Evolutionary conservation across 2,329 filamentous ascomycete species (phyloP).

Genomic region (Fusarium papillatum): DNA sequence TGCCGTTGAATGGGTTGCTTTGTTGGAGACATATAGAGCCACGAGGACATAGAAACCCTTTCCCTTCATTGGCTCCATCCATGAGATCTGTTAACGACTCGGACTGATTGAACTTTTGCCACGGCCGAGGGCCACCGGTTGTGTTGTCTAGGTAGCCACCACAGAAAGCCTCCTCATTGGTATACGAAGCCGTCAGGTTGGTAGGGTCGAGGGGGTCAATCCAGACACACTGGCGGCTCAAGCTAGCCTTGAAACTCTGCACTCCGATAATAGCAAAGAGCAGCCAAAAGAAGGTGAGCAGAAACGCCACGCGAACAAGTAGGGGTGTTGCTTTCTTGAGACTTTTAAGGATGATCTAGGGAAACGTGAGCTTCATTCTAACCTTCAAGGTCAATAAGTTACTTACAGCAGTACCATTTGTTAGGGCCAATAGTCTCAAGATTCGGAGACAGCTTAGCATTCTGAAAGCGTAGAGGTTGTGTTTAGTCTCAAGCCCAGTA

Average conservation of each 20-base stretch:
- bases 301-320: constrained; percentile 91
- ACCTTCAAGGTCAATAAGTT: not conserved
- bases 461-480: constrained; percentile 90
- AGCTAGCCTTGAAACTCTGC: constrained; percentile 92
- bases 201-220: constrained; percentile 72
- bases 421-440: constrained; percentile 89
- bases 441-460: constrained; percentile 98
- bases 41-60: constrained; percentile 90
- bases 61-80: constrained; percentile 68
- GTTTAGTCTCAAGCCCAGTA: constrained; percentile 74
- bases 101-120: constrained; percentile 66
- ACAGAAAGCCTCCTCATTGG: constrained; percentile 82
- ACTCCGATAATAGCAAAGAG: constrained; percentile 97
- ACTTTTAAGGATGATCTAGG: constrained; percentile 90
- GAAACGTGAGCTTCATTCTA: constrained; percentile 19
- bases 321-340: constrained; percentile 95
- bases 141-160: constrained; percentile 81
- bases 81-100: constrained; percentile 60
- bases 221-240: constrained; percentile 85
- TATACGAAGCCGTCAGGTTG: constrained; percentile 69
- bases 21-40: constrained; percentile 88
- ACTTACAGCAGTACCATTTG: constrained; percentile 90
- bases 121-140: constrained; percentile 73
- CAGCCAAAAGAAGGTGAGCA: constrained; percentile 98
- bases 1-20: constrained; percentile 84